Conservation (phyloP, 345 rosid genomes). For the Citrus maxima region DNA sequence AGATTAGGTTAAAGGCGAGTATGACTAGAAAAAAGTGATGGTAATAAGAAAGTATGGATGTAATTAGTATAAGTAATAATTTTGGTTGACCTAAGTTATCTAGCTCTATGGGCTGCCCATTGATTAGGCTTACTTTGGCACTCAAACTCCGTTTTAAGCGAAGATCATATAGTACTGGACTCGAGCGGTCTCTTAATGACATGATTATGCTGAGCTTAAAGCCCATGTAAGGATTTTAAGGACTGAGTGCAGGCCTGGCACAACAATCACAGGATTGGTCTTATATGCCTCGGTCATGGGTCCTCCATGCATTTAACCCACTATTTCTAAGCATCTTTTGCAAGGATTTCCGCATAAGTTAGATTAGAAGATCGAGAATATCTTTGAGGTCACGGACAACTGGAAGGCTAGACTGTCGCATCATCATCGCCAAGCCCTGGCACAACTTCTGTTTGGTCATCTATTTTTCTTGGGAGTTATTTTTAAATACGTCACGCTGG, state of each 20-base stretch:
- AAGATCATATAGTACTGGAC: background rate
- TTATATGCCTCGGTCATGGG: too few relatives aligned
- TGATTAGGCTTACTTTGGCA: background rate
- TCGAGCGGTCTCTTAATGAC: background rate
- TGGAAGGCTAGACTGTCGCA: background rate
- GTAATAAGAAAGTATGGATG: background rate
- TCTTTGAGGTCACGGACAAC: background rate
- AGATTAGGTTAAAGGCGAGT: background rate
- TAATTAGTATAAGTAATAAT: background rate
- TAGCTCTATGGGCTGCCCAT: background rate
- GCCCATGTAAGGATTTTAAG: background rate
- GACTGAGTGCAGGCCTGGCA: too few relatives aligned
- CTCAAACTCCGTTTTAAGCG: background rate
- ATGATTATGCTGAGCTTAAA: background rate
- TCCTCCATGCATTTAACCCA: too few relatives aligned
- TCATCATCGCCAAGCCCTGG: background rate
- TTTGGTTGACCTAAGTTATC: background rate
- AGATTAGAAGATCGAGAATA: background rate
- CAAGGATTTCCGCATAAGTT: background rate
- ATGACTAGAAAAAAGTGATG: background rate
- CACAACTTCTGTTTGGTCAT: background rate
- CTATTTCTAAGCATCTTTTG: background rate
- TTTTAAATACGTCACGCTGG: accelerated
- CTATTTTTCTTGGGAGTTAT: background rate
- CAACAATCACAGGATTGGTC: too few relatives aligned